Evolutionary conservation across 169 alveolate species (phyloP), one percentile per base, ranked within the genome.

Genomic region (Plasmodium vinckei): DNA sequence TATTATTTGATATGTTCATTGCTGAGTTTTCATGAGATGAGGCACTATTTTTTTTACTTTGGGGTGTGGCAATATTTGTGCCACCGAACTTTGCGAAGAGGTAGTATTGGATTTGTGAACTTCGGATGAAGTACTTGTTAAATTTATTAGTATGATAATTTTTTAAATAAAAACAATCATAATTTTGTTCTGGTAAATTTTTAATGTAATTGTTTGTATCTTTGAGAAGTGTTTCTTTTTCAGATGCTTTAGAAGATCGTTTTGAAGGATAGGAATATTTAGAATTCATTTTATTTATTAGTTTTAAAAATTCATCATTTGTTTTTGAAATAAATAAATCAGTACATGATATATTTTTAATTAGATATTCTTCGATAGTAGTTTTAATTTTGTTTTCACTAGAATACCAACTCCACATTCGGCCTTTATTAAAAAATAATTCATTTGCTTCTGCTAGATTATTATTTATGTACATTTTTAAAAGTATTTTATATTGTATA

Each of bases 401-500:
- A 19, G 72, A 12, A 27, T 79, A 79, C 89, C 89, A 79, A 0
- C 17, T 54, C 89, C 89, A 79, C 60, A 79, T 44, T 27, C 33
- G 63, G 33, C 75, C 68, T 44, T 67, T 79, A 46, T 67, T 69
- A 10, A 63, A 61, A 51, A 79, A 70, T 1, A 79, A 25, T 67
- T 79, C 89, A 70, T 79, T 82, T 10, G 84, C 89, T 23, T 65
- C 61, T 27, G 21, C 12, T 4, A 79, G 46, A 25, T 67, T 27
- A 6, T 79, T 79, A 6, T 39, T 39, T 21, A 67, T 54, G 42
- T 67, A 67, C 25, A 79, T 12, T 25, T 79, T 79, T 27, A 67
- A 39, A 39, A 79, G 39, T 17, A 67, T 54, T 79, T 67, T 79
- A 67, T 79, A 79, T n/a, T 67, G 67, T 15, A 79, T 53, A 39